Conservation (phyloP, 768 basidiomycete genomes). For the Leccinum obscurum region DNA sequence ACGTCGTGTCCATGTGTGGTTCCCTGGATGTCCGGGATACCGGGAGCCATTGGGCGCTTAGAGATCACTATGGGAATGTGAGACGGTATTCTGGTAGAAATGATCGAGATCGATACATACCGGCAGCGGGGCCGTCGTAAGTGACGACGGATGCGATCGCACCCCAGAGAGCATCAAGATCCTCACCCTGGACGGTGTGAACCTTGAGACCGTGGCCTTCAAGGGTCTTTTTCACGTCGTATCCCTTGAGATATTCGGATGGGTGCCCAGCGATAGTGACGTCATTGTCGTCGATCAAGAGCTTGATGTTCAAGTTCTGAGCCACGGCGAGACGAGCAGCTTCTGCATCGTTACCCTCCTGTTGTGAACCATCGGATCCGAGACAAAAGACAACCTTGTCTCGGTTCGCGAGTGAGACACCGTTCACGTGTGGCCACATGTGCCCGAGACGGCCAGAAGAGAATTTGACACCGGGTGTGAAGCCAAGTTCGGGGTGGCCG, state of each 20-base stretch:
- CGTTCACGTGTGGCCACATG: constrained; percentile 88
- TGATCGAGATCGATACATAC: constrained; percentile 37
- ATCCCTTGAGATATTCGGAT: constrained; percentile 82
- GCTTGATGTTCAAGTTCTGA: constrained; percentile 78
- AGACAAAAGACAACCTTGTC: constrained; percentile 79
- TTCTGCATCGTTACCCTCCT: constrained; percentile 90
- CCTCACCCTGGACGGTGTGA: constrained; percentile 70
- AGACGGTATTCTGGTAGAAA: not conserved
- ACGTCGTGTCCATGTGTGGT: constrained; percentile 82
- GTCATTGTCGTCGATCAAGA: constrained; percentile 88
- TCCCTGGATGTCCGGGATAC: constrained; percentile 76
- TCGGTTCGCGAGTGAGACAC: constrained; percentile 76
- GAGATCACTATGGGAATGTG: constrained; percentile 50
- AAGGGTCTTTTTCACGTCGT: constrained; percentile 67
- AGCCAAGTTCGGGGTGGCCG: constrained; percentile 85
- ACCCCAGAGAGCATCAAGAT: constrained; percentile 75
- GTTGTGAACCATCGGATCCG: constrained; percentile 89
- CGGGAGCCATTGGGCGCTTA: constrained; percentile 70
- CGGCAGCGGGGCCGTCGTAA: constrained; percentile 75
- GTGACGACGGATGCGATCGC: constrained; percentile 56
- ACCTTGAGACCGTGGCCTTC: constrained; percentile 83
- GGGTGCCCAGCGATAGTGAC: constrained; percentile 93
- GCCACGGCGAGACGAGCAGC: constrained; percentile 87
- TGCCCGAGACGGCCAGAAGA: constrained; percentile 92
- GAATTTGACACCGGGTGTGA: constrained; percentile 92